Percentiles rank a stretch among this genome's conserved stretches.
Conservation (phyloP, 2,329 filamentous ascomycete species). For the Ceratocystis colombiana region DNA sequence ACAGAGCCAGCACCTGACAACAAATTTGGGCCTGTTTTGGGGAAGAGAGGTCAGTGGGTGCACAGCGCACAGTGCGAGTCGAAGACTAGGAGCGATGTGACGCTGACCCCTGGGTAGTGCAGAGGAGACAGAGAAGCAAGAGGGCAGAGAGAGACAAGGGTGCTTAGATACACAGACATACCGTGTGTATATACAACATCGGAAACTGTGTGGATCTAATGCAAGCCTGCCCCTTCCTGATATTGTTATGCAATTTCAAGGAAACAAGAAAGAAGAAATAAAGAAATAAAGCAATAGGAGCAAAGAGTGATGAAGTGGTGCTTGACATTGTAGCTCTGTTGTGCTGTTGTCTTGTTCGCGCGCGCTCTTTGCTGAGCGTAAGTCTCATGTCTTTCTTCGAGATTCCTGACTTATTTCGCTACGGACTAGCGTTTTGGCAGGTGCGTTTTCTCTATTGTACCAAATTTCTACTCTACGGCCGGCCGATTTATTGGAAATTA, state of each 20-base stretch:
- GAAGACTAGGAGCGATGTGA: not conserved
- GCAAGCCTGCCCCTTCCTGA: slow-evolving; percentile 9
- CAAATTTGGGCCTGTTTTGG: not conserved
- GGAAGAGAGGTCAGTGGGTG: not conserved
- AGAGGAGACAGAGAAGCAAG: not conserved
- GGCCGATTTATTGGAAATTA: no score
- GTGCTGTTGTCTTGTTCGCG: not conserved
- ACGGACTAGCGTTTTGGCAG: not conserved
- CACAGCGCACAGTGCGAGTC: not conserved
- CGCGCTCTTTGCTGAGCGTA: not conserved
- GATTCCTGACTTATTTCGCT: not conserved
- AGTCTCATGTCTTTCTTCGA: not conserved
- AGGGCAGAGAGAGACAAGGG: not conserved
- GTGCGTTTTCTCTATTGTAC: no score
- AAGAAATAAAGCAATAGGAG: not conserved
- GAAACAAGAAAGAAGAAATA: not conserved
- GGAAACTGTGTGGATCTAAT: slow-evolving; percentile 9
- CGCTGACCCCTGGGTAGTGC: slow-evolving; percentile 10
- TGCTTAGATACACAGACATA: not conserved
- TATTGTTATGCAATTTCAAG: slow-evolving; percentile 9
- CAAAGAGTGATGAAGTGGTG: not conserved
- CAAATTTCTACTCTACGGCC: no score
- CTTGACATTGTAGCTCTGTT: not conserved
- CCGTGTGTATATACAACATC: not conserved
- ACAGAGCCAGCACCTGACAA: not conserved